Conservation (phyloP, 306 rosid genomes). For the Trichosanthes truncata region DNA sequence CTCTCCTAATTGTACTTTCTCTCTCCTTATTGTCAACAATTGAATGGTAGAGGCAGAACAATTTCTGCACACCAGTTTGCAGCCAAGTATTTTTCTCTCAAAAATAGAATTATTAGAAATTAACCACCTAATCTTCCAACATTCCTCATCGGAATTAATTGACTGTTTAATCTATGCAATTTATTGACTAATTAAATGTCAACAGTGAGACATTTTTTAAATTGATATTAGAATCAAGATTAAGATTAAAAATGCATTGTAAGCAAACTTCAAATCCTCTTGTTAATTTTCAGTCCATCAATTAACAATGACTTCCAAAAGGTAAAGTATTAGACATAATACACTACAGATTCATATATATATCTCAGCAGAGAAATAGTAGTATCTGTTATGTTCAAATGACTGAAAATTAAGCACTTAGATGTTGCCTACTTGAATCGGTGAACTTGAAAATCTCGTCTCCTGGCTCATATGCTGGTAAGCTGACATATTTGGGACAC, state of each 20-base stretch:
- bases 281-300: not conserved
- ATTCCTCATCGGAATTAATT: too few species aligned
- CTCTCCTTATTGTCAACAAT: too few species aligned
- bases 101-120: too few species aligned
- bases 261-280: not conserved
- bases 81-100: too few species aligned
- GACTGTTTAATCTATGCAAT: too few species aligned
- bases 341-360: not conserved
- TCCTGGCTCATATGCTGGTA: conserved; percentile 41
- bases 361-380: not conserved
- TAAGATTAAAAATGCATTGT: not conserved
- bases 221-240: not conserved
- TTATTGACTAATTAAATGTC: too few species aligned
- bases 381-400: not conserved
- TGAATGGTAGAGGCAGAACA: too few species aligned
- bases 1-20: too few species aligned
- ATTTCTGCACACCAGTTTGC: too few species aligned
- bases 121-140: too few species aligned
- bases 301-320: not conserved
- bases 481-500: conserved; percentile 65
- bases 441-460: conserved; percentile 22
- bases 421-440: not conserved
- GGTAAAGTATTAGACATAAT: not conserved
- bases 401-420: not conserved
- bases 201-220: too few species aligned